phyloP scores from a whole-genome alignment of 176 grass and related monocot genomes.

The Zea luxurians region DNA sequence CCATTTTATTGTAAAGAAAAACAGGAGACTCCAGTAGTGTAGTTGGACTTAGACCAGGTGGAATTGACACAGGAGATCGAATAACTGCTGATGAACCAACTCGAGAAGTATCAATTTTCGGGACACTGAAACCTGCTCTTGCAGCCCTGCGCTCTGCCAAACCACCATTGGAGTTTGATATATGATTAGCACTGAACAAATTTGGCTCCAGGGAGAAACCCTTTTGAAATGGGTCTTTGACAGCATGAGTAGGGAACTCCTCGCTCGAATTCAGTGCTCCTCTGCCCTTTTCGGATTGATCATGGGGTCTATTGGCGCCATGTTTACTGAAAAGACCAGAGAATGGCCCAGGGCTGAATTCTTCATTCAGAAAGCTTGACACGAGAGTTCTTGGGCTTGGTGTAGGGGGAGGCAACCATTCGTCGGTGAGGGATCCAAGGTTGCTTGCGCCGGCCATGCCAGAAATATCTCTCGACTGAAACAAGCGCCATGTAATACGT shows the following conservation, averaged over 20 bases:
- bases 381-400: conserved; percentile 69
- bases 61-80: conserved; percentile 81
- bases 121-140: conserved; percentile 72
- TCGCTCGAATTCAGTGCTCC: conserved; percentile 31
- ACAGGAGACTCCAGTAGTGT: conserved; percentile 84
- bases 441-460: conserved; percentile 46
- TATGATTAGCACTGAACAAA: conserved; percentile 44
- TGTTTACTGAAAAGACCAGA: conserved; percentile 51
- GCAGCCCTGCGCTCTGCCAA: conserved; percentile 83
- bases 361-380: conserved; percentile 77
- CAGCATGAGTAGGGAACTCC: conserved; percentile 42
- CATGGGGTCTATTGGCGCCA: conserved; percentile 29
- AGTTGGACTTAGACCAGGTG: conserved; percentile 91
- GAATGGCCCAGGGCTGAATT: conserved; percentile 57
- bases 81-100: conserved; percentile 57
- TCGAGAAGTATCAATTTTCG: conserved; percentile 69
- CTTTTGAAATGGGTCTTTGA: conserved; percentile 31
- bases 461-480: conserved; percentile 36
- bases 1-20: conserved; percentile 79
- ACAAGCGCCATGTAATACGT: neutral
- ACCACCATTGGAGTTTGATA: conserved; percentile 52
- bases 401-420: conserved; percentile 65
- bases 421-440: conserved; percentile 55
- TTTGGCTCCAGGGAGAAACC: conserved; percentile 48
- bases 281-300: conserved; percentile 38